A percentile compares a stretch with the other conserved stretches of the same genome.
These are phyloP conservation scores for Rubus parviflorus DNA, from an alignment of 306 rosid genomes.

Conservation along the genomic window DNA sequence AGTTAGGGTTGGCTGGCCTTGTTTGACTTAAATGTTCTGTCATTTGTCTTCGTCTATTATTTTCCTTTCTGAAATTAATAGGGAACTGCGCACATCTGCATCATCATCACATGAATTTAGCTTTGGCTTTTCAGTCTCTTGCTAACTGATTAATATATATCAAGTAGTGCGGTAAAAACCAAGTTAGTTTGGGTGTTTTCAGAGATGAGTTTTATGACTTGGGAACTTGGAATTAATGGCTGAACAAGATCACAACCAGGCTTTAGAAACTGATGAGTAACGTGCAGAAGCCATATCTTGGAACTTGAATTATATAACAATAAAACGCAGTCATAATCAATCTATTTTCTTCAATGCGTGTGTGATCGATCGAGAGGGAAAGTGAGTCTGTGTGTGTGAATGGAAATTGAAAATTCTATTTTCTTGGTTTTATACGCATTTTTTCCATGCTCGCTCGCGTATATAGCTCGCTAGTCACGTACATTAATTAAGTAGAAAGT, in stretches of 20 bases:
- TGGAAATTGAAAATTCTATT: background rate
- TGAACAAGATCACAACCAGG: background rate
- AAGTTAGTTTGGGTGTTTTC: background rate
- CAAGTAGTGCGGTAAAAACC: background rate
- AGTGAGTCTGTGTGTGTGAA: background rate
- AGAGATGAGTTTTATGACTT: background rate
- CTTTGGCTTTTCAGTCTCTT: background rate
- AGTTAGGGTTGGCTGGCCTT: slow-evolving; percentile 13
- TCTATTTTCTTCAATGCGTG: background rate
- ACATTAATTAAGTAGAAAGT: background rate
- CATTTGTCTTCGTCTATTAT: background rate
- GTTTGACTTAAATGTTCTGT: background rate
- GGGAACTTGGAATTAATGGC: background rate
- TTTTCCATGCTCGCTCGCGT: slow-evolving; percentile 10
- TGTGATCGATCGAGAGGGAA: background rate
- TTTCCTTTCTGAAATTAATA: background rate
- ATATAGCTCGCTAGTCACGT: background rate
- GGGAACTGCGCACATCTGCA: background rate
- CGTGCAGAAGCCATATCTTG: background rate
- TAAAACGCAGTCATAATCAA: background rate
- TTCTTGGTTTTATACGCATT: background rate
- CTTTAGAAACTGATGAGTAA: background rate
- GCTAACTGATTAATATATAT: background rate
- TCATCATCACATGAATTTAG: background rate
- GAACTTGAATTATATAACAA: background rate